Percentiles rank a stretch among this genome's conserved stretches.
phyloP scores from a whole-genome alignment of 2,329 filamentous ascomycete genomes.

The Calycina marina region DNA sequence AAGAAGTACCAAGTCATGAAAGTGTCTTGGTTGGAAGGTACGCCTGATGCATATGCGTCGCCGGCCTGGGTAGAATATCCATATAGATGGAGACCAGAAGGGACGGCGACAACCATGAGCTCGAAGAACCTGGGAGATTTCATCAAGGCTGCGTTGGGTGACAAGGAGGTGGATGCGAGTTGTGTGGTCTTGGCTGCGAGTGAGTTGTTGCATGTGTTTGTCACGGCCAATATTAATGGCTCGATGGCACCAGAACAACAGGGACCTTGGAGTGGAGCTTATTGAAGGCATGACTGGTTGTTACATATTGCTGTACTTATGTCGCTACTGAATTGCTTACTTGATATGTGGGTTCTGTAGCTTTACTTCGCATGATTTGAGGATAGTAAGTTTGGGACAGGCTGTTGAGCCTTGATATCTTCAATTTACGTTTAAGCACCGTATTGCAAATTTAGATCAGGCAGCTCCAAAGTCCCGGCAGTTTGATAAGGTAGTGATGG shows the following conservation, averaged over 20 bases:
- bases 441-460: no score
- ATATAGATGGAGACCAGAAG: conserved; percentile 15
- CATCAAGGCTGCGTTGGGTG: conserved; percentile 9
- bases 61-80: conserved; percentile 13
- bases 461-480: no score
- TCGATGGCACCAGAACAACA: conserved; percentile 9
- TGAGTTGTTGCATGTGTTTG: conserved; percentile 12
- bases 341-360: no score
- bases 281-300: no score
- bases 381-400: no score
- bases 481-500: no score
- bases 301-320: no score
- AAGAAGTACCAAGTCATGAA: conserved; percentile 9
- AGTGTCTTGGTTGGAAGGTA: conserved; percentile 11
- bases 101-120: conserved; percentile 11
- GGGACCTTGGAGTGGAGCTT: conserved; percentile 11
- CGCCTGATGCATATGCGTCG: conserved; percentile 6
- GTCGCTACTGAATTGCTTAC: no score
- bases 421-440: no score
- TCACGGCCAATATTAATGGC: conserved; percentile 14
- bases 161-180: conserved; percentile 1
- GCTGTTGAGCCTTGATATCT: no score
- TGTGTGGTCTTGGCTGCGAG: conserved; percentile 6
- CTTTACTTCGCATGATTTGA: no score
- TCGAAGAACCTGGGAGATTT: conserved; percentile 9